Evolutionary conservation across 1,139 yeast genomes (phyloP).

Genomic region (Blastobotrys proliferans): DNA sequence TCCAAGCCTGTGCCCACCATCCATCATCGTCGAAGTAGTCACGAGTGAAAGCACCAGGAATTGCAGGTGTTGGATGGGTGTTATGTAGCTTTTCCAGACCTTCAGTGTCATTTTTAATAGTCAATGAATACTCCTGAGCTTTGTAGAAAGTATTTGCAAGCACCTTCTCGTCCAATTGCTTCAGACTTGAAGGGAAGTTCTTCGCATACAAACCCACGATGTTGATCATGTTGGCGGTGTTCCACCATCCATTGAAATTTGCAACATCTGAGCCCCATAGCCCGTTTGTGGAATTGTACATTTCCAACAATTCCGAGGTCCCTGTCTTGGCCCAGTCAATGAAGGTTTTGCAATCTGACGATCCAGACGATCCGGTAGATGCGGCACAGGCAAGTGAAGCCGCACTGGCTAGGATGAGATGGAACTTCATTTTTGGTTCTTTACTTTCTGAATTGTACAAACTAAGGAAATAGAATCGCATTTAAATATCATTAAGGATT

Average conservation of each 20-base stretch:
- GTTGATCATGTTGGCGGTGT: constrained; percentile 17
- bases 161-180: neutral
- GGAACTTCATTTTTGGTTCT: neutral
- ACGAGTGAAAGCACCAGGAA: constrained; percentile 17
- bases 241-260: constrained; percentile 15
- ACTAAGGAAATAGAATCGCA: constrained; percentile 1
- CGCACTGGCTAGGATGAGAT: neutral
- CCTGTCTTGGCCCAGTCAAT: constrained; percentile 1
- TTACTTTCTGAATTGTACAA: neutral
- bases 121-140: constrained; percentile 15
- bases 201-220: constrained; percentile 14
- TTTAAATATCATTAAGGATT: too few species aligned
- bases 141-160: constrained; percentile 15
- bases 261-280: constrained; percentile 6
- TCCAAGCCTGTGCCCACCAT: constrained; percentile 24
- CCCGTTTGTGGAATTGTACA: constrained; percentile 4
- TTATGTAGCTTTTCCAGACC: constrained; percentile 3
- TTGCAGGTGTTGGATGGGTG: constrained; percentile 9
- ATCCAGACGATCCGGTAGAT: neutral
- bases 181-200: neutral
- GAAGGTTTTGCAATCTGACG: neutral
- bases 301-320: neutral
- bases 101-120: constrained; percentile 3
- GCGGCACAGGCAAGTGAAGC: neutral
- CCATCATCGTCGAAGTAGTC: constrained; percentile 20